Base-by-base conservation (phyloP, 768 basidiomycete species). In the Auricularia auricula-judae region DNA sequence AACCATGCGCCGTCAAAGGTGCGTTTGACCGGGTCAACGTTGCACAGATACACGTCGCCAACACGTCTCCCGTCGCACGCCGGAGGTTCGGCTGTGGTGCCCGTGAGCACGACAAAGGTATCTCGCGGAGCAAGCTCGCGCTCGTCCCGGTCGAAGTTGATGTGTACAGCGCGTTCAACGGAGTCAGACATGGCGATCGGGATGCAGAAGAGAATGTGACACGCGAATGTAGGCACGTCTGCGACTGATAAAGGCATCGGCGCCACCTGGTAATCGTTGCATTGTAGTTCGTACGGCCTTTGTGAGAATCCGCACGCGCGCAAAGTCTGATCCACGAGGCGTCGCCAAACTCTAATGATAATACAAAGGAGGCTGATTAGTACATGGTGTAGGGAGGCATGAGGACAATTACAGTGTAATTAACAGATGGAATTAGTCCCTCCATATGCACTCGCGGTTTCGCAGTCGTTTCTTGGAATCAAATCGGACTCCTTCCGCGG, bases 401-500 rank as follows among this genome's bases (percentile, higher is more conserved):
- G 29, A 29, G 39, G 8, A 42, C 8, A 42, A 42, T 42, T 42
- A 42, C 7, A 14, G 12, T 42, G 39, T 8, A 14, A 42, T 8
- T 42, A 8, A 42, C 39, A 42, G 0, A 21, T 51, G 47, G 14
- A 18, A 14, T 51, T 0, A 51, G 18, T 51, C 47, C 11, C 47
- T 0, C 56, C 56, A 59, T 8, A 59, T 10, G 18, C 7, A 4
- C 14, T 29, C 23, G 5, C 29, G 21, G 14, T 59, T 23, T 34
- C 23, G 14, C 23, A 59, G 34, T 23, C 56, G 56, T 23, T 35
- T 29, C 23, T 29, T 14, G 11, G 14, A n/a, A 29, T 59, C 56
- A 3, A 87, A 85, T 5, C 36, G 44, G 2, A 87, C 81, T 0
- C 84, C 84, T 71, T 88, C 86, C 61, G 72, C 68, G n/a, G 69